A percentile compares a stretch with the other conserved stretches of the same genome.
phyloP scores from a whole-genome alignment of 805 yeast genomes.

The Candida succiphila region DNA sequence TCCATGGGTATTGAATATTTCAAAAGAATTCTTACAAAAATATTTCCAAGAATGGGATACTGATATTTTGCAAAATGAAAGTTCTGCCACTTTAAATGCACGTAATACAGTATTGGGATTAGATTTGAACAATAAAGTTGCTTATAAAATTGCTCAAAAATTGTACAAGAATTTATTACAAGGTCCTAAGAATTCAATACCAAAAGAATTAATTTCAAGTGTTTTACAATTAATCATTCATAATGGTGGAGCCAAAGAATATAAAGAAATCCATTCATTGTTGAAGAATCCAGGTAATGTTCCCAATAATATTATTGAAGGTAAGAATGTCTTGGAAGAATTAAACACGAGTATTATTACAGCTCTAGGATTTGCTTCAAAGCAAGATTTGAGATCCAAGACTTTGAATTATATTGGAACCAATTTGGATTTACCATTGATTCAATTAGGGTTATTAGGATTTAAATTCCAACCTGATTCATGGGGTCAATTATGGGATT shows the following conservation, averaged over 20 bases:
- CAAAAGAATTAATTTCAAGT: constrained; percentile 38
- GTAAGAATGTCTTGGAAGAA: constrained; percentile 14
- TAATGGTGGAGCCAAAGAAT: constrained; percentile 31
- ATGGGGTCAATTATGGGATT: constrained; percentile 34
- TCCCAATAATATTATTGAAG: constrained; percentile 26
- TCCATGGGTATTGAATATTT: background rate
- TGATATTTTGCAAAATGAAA: constrained; percentile 12
- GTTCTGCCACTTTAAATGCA: constrained; percentile 13
- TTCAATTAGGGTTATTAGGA: constrained; percentile 53
- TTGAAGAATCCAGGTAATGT: constrained; percentile 41
- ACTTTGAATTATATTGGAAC: constrained; percentile 47
- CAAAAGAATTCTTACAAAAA: constrained; percentile 5
- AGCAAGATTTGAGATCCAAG: constrained; percentile 36
- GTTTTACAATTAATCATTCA: constrained; percentile 32
- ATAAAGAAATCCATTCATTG: constrained; percentile 48
- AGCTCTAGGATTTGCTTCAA: constrained; percentile 40
- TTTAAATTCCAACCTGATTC: constrained; percentile 26
- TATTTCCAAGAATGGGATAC: constrained; percentile 24
- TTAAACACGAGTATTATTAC: constrained; percentile 48
- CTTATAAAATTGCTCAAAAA: constrained; percentile 24
- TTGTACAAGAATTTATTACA: constrained; percentile 40
- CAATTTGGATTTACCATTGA: constrained; percentile 43
- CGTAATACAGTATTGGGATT: constrained; percentile 29
- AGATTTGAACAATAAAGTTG: constrained; percentile 18
- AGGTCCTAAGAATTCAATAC: constrained; percentile 42